Conservation (phyloP, 495 filamentous ascomycete species). For the Neurospora sublineolata region DNA sequence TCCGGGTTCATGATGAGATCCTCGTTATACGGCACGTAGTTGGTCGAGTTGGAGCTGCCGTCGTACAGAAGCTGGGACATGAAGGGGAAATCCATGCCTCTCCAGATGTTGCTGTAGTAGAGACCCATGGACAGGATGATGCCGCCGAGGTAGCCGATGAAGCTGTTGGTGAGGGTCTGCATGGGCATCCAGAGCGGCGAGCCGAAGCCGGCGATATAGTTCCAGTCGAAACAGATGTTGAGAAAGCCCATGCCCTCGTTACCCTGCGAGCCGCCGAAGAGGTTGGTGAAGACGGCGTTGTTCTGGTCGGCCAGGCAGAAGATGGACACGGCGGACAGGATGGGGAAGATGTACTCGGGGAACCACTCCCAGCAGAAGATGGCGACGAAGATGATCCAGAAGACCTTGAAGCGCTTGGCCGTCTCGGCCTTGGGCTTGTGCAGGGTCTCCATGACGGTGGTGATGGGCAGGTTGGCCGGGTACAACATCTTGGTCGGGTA, state of each 20-base stretch:
- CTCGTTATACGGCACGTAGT: background rate
- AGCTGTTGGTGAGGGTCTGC: conserved; percentile 10
- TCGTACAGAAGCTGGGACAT: conserved; percentile 23
- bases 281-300: conserved; percentile 40
- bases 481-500: conserved; percentile 42
- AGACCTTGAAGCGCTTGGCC: conserved; percentile 26
- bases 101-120: conserved; percentile 43
- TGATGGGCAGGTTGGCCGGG: conserved; percentile 27
- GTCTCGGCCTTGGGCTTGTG: conserved; percentile 27
- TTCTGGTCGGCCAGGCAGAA: conserved; percentile 44
- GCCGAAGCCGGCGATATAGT: conserved; percentile 31
- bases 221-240: conserved; percentile 43
- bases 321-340: conserved; percentile 43
- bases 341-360: conserved; percentile 41
- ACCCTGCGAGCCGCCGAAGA: conserved; percentile 44
- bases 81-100: conserved; percentile 28
- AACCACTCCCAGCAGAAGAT: conserved; percentile 42
- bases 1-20: conserved; percentile 32
- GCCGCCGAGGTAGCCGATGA: conserved; percentile 32
- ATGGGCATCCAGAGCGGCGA: conserved; percentile 22
- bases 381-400: conserved; percentile 28
- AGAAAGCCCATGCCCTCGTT: conserved; percentile 43
- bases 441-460: conserved; percentile 33
- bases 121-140: conserved; percentile 30
- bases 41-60: background rate